A percentile compares a stretch with the other conserved stretches of the same genome.
Conservation (phyloP, 1,284 basidiomycete species). For the Tetrapyrgos nigripes region DNA sequence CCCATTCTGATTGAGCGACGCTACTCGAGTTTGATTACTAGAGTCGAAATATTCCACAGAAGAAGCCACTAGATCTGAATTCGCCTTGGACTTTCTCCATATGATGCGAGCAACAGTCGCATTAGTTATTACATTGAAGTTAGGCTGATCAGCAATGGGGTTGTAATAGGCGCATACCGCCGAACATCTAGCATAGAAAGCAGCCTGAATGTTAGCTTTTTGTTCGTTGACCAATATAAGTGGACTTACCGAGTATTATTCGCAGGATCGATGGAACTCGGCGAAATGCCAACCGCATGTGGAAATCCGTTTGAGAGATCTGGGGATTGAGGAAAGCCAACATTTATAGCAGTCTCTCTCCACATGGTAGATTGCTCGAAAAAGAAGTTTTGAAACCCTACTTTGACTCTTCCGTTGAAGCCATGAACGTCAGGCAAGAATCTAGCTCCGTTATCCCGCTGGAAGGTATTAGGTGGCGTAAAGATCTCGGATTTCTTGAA, state of each 20-base stretch:
- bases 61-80: conserved; percentile 15
- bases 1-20: conserved; percentile 12
- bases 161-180: conserved; percentile 25
- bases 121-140: conserved; percentile 30
- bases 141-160: conserved; percentile 20
- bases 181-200: conserved; percentile 22
- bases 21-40: conserved; percentile 5
- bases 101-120: conserved; percentile 29
- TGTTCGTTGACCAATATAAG: background rate
- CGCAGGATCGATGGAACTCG: conserved; percentile 31
- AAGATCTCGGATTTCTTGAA: conserved; percentile 38
- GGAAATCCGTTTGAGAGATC: conserved; percentile 31
- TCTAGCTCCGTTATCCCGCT: conserved; percentile 10
- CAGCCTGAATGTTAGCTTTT: background rate
- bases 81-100: conserved; percentile 20
- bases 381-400: conserved; percentile 37
- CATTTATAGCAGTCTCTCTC: conserved; percentile 23
- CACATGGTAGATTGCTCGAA: conserved; percentile 33
- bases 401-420: conserved; percentile 29
- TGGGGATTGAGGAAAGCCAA: conserved; percentile 25
- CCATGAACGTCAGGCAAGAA: conserved; percentile 3
- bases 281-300: conserved; percentile 33
- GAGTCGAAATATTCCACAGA: conserved; percentile 25
- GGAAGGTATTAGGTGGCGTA: conserved; percentile 33
- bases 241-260: conserved; percentile 33